Evolutionary conservation across 495 filamentous ascomycete genomes (phyloP).

Genomic region (Penicillium antarcticum): DNA sequence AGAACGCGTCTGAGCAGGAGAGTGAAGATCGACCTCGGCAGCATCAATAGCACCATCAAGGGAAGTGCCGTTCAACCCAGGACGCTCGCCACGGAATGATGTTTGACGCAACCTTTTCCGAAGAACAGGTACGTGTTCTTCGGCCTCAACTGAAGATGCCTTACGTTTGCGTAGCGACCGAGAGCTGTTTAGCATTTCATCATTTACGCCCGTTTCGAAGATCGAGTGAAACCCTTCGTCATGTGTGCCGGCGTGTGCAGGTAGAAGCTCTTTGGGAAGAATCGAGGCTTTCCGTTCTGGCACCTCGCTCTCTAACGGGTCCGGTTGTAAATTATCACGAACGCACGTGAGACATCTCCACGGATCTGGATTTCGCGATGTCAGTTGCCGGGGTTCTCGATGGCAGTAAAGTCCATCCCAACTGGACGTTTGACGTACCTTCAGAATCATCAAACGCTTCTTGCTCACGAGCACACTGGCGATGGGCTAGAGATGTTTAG

Average conservation of each 20-base stretch:
- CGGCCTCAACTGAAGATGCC: slow-evolving; percentile 52
- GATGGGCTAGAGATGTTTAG: slow-evolving; percentile 61
- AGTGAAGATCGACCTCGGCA: slow-evolving; percentile 16
- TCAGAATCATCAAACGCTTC: slow-evolving; percentile 66
- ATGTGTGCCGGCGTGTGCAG: slow-evolving; percentile 62
- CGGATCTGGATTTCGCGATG: slow-evolving; percentile 36
- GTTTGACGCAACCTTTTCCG: slow-evolving; percentile 44
- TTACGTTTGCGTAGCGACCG: slow-evolving; percentile 86
- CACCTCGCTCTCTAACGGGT: slow-evolving; percentile 37
- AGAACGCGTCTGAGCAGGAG: slow-evolving; percentile 30
- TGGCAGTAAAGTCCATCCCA: background rate
- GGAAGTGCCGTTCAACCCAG: slow-evolving; percentile 14
- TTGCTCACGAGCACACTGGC: slow-evolving; percentile 84
- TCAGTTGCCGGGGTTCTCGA: slow-evolving; percentile 17
- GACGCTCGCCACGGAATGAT: slow-evolving; percentile 22
- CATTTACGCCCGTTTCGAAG: slow-evolving; percentile 71
- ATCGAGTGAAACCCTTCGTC: slow-evolving; percentile 83
- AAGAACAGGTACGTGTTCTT: slow-evolving; percentile 46
- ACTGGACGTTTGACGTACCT: slow-evolving; percentile 58
- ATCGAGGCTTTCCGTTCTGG: slow-evolving; percentile 44
- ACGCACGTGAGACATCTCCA: slow-evolving; percentile 85
- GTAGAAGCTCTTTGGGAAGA: slow-evolving; percentile 71
- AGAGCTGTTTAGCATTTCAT: slow-evolving; percentile 82
- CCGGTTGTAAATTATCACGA: slow-evolving; percentile 58
- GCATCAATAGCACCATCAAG: slow-evolving; percentile 18